Base-by-base conservation (phyloP, 2,329 filamentous ascomycete genomes). In the Penicillium sp. region DNA sequence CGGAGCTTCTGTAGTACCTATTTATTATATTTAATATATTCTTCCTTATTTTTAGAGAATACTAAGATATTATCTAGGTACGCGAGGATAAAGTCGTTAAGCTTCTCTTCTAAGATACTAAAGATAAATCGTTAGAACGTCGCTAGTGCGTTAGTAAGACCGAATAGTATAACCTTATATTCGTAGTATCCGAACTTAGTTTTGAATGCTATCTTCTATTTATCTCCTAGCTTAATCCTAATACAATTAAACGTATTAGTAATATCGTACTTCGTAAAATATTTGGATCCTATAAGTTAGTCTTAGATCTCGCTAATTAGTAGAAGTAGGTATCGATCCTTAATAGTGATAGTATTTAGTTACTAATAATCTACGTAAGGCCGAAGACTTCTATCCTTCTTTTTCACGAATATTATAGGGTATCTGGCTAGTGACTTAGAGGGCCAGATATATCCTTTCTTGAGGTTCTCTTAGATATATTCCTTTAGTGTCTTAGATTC, bases 401-500 rank as follows among this genome's bases (percentile, higher is more conserved):
- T 53, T 29, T 13, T 8, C 42, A 53, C 28, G 36, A 53, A 53
- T 23, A 53, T 38, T 24, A 53, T 53, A 7, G 9, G 42, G 7
- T 53, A 53, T 49, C 42, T 28, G 23, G 15, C 23, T 42, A 26
- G 42, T 18, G 6, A 53, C 13, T 45, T 48, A 6, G n/a, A 52
- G 3, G n/a, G 3, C 44, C 10, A 6, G 12, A 52, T 52, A 44
- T n/a, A n/a, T n/a, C n/a, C n/a, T n/a, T n/a, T n/a, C n/a, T n/a
- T n/a, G n/a, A n/a, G n/a, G n/a, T n/a, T 48, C 12, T 53, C 33
- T 13, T 53, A 15, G 4, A 53, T 53, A 33, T 52, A 52, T 26
- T 45, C 29, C 24, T 52, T 34, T 24, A 45, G 15, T 23, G 28
- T 42, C 9, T 33, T 2, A 7, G 16, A 38, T 34, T 34, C 13